A percentile compares a stretch with the other conserved stretches of the same genome.
phyloP scores from a whole-genome alignment of 2,329 filamentous ascomycete genomes.

The Fusarium sp. region DNA sequence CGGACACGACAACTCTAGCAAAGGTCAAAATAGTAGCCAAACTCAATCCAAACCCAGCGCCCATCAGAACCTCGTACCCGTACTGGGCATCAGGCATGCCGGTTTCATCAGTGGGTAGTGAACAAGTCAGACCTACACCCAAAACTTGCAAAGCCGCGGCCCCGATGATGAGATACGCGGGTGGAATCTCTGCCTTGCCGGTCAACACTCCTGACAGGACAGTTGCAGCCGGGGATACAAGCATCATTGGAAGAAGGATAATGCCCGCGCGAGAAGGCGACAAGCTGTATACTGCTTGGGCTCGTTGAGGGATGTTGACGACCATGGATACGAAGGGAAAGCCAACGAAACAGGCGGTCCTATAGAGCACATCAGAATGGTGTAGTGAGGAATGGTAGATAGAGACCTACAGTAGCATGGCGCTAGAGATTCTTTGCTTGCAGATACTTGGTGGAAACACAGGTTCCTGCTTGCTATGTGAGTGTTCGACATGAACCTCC shows the following conservation, averaged over 20 bases:
- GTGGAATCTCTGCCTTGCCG: background rate
- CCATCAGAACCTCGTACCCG: conserved; percentile 16
- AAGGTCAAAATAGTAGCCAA: conserved; percentile 4
- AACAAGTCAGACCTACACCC: conserved; percentile 8
- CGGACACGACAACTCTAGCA: conserved; percentile 2
- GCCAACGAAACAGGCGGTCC: conserved; percentile 2
- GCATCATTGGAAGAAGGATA: conserved; percentile 16
- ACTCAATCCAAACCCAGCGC: background rate
- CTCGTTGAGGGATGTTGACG: conserved; percentile 10
- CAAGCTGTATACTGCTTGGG: conserved; percentile 14
- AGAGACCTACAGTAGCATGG: conserved; percentile 5
- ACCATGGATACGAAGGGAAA: conserved; percentile 24
- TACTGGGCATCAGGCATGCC: conserved; percentile 7
- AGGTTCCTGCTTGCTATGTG: conserved; percentile 5
- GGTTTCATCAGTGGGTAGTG: background rate
- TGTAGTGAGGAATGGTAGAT: too few relatives aligned
- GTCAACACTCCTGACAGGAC: conserved; percentile 8
- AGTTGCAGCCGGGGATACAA: conserved; percentile 1
- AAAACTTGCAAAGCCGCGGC: background rate
- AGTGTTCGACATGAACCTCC: conserved; percentile 4
- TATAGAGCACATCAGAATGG: background rate
- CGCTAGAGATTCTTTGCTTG: conserved; percentile 18
- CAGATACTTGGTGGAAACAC: conserved; percentile 20
- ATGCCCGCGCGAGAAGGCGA: background rate
- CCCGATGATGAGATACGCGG: background rate